Evolutionary conservation across 1,284 basidiomycete genomes (phyloP), one percentile per base, ranked within the genome.

Genomic region (Puccinia triticina): DNA sequence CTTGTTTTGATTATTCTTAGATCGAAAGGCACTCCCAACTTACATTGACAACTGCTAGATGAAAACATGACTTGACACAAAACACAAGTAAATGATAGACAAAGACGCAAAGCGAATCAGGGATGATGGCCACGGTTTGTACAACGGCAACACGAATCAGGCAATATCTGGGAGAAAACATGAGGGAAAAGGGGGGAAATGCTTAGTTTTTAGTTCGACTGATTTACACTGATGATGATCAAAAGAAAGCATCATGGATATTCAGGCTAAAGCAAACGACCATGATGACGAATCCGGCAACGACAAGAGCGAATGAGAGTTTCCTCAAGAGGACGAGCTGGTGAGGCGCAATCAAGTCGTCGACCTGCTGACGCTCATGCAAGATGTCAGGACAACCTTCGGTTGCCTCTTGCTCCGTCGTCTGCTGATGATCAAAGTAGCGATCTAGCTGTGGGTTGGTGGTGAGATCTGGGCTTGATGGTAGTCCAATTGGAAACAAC

Each of bases 231-330:
- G 34, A n/a, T 11, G 29, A 23, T 26, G 12, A 55, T 53, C 73
- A 76, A 43, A 67, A 67, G 32, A 78, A 80, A 72, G 67, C 53
- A 16, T 72, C 23, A 40, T 72, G 84, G 34, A 85, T 83, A 64
- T 85, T 84, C 23, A 85, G 57, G 4, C 74, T 77, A n/a, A 86
- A 83, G 5, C 94, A 96, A 87, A 96, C 94, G 37, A 92, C 88
- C 88, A 95, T 94, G 69, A 98, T 91, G 84, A 89, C 89, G n/a
- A 89, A 87, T 18, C 95, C 95, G 87, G 96, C 96, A 10, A 91
- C 86, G 32, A 91, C 90, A 77, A 98, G 88, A 10, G 88, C 91
- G 61, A 93, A 88, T 1, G 94, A 92, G 0, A 90, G 89, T 85
- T 89, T 89, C 83, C 90, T 91, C 84, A 93, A 87, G 46, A 74